phyloP scores from a whole-genome alignment of 176 grass and related monocot species.

The Calamus simplicifolius region DNA sequence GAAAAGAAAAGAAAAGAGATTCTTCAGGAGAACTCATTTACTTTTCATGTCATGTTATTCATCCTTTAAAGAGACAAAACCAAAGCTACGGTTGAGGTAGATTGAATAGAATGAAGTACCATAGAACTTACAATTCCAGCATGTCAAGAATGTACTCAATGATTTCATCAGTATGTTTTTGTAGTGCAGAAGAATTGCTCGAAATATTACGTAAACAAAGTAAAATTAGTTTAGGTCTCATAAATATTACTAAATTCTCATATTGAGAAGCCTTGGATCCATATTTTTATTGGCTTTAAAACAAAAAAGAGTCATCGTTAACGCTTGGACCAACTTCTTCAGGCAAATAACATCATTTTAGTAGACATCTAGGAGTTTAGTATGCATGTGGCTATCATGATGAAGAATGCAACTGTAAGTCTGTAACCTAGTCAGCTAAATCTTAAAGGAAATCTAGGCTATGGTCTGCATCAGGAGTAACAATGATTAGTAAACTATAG shows the following conservation, averaged over 20 bases:
- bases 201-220: slow-evolving; percentile 22
- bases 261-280: no score
- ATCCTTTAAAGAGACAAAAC: neutral
- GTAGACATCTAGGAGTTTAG: no score
- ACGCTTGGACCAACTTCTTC: slow-evolving; percentile 7
- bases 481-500: no score
- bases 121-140: slow-evolving; percentile 39
- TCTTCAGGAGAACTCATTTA: no score
- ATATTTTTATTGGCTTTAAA: no score
- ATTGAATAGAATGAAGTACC: neutral
- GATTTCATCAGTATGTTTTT: slow-evolving; percentile 15
- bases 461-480: no score
- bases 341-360: slow-evolving; percentile 9
- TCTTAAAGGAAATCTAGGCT: no score
- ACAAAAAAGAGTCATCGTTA: neutral
- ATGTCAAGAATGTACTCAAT: slow-evolving; percentile 52
- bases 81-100: neutral
- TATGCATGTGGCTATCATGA: no score
- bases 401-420: no score
- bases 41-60: no score
- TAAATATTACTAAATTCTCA: no score
- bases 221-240: neutral
- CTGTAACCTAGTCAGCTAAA: no score
- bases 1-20: neutral
- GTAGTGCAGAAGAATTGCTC: slow-evolving; percentile 9